Conservation (phyloP, 805 yeast genomes). For the Yamadazyma laniorum region DNA sequence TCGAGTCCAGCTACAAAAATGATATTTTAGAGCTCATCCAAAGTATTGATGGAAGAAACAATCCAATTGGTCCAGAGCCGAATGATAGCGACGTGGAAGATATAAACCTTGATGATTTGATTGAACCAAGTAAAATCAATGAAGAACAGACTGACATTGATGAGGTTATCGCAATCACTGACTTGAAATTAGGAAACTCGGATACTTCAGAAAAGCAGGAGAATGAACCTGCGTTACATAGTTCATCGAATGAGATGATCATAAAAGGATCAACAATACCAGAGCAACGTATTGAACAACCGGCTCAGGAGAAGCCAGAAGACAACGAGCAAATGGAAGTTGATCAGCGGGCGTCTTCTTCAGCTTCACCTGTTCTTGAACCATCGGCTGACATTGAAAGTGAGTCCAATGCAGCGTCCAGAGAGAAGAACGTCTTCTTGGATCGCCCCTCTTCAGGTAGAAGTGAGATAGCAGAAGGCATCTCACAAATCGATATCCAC, state of each 20-base stretch:
- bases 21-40: slow-evolving; percentile 1
- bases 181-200: slow-evolving; percentile 1
- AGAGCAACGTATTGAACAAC: too few relatives aligned
- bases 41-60: background rate
- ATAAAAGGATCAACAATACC: too few relatives aligned
- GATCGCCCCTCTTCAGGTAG: slow-evolving; percentile 1
- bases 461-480: slow-evolving; percentile 17
- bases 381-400: background rate
- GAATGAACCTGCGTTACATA: too few relatives aligned
- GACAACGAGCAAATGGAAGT: too few relatives aligned
- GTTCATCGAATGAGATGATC: too few relatives aligned
- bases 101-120: slow-evolving; percentile 4
- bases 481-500: slow-evolving; percentile 30
- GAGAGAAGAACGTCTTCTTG: slow-evolving; percentile 3
- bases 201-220: background rate
- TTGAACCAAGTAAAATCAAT: background rate
- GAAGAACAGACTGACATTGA: slow-evolving; percentile 1
- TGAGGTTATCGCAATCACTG: slow-evolving; percentile 6
- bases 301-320: too few relatives aligned
- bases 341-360: too few relatives aligned
- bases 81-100: background rate
- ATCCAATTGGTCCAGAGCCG: background rate
- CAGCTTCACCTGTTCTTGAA: too few relatives aligned
- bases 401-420: too few relatives aligned
- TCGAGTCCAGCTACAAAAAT: slow-evolving; percentile 1